Evolutionary conservation across 2,329 filamentous ascomycete genomes (phyloP).

Genomic region (Monilinia aucupariae): DNA sequence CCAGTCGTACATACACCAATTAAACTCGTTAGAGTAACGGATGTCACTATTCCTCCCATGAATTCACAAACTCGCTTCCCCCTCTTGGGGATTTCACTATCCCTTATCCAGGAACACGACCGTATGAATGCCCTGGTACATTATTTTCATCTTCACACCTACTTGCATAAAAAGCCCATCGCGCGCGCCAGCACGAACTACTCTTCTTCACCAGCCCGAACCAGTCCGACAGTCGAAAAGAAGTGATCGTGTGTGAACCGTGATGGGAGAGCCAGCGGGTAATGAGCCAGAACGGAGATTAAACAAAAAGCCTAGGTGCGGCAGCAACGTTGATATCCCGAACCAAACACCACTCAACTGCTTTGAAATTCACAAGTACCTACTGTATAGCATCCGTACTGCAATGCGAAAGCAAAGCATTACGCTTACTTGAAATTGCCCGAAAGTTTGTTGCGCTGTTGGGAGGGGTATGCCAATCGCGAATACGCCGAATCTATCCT

Average conservation of each 20-base stretch:
- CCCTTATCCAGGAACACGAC: conserved; percentile 10
- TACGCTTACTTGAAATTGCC: conserved; percentile 14
- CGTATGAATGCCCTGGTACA: conserved; percentile 9
- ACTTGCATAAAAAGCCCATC: conserved; percentile 12
- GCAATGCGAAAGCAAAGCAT: conserved; percentile 15
- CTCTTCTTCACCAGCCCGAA: no score
- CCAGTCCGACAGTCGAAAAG: background rate
- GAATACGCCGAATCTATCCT: background rate
- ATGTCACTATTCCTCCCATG: conserved; percentile 6
- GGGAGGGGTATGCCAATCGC: background rate
- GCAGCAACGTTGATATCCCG: conserved; percentile 13
- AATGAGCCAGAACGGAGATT: conserved; percentile 7
- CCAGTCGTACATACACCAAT: conserved; percentile 16
- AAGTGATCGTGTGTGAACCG: background rate
- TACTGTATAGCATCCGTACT: conserved; percentile 6
- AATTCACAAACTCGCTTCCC: conserved; percentile 12
- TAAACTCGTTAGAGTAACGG: conserved; percentile 3
- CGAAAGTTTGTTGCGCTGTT: conserved; percentile 9
- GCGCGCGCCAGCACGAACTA: conserved; percentile 14
- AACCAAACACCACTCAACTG: conserved; percentile 10
- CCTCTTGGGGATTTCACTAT: conserved; percentile 10
- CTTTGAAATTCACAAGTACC: conserved; percentile 1
- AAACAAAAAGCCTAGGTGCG: background rate
- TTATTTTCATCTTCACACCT: conserved; percentile 3
- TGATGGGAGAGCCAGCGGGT: conserved; percentile 13